Base-by-base conservation (phyloP, 345 rosid genomes). In the Euphorbia pulcherrima region DNA sequence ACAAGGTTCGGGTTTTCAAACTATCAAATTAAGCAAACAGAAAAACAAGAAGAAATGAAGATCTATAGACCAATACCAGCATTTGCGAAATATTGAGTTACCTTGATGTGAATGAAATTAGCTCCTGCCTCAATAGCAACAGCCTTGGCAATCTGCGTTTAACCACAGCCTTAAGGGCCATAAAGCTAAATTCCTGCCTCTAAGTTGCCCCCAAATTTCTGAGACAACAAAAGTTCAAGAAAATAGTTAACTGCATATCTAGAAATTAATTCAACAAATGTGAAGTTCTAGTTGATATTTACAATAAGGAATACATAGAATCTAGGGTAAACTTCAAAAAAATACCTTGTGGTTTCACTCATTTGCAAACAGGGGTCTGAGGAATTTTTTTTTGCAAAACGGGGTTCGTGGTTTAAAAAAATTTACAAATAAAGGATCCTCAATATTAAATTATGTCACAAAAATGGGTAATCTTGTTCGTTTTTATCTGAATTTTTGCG, bases 111-210 rank as follows among this genome's bases (percentile, higher is more conserved):
- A 73, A 94, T 94, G 82, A 94, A 94, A 81, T 88, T 94, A 61
- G 97, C 99, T 67, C 95, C 97, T 1, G 97, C 92, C 80, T 91
- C 99, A 77, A 86, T 86, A 46, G 99, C 99, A 44, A 84, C 95
- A 62, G 99, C 99, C 84, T 91, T 91, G 67, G 99, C 99, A 67
- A 94, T 90, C 75, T 91, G 85, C 30, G 97, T 94, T 82, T 94
- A 91, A 8, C 99, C 99, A 74, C 99, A 94, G 23, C 99, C 99
- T 18, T 96, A 97, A 33, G 99, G 97, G 51, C 99, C 99, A 74
- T 85, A 94, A 55, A 91, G 97, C 86, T 91, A 81, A 83, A 91
- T 89, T 60, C 99, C 97, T 0, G 92, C 85, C 86, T 88, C 96
- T 67, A 84, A 76, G 72, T 80, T 82, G 67, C 85, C 81, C 52